Evolutionary conservation across 2,329 filamentous ascomycete genomes (phyloP), one percentile per base, ranked within the genome.

Genomic region (Ophiostoma sp.): DNA sequence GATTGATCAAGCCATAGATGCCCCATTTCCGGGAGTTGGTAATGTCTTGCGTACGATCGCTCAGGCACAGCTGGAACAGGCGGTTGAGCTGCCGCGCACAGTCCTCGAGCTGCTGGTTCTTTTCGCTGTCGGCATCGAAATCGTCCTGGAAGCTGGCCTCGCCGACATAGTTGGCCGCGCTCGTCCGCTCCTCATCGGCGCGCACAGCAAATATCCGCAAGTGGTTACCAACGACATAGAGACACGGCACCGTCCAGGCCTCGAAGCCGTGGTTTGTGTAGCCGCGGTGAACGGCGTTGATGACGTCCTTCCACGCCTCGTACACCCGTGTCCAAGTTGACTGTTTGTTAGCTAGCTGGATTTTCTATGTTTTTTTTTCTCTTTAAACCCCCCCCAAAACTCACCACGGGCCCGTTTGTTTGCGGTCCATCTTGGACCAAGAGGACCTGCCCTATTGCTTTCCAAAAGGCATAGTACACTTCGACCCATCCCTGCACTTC

Each of bases 1-100:
- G 85, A 77, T 97, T 98, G 76, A 94, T 93, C 74, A 94, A 90
- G 79, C 93, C 94, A 82, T 99, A 99, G 67, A 97, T 91, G 7
- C 93, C 96, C 95, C 95, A 99, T 86, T 98, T 99, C 69, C 95
- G 89, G 10, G 94, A 97, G 76, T 96, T 91, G 76, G 93, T 89
- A 64, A 97, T 83, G 17, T 74, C 75, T 20, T 72, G 69, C 91
- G 89, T 72, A 92, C 93, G 90, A 78, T 99, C 95, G 76, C 89
- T 93, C 67, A 97, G 83, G 78, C 95, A 99, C 4, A 96, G 80
- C 20, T 91, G 92, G 79, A 98, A 99, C 74, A 98, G 93, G 67
- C 91, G 87, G 79, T 97, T 98, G 72, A 99, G 88, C 64, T 94
- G 88, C 73, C 94, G 88, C 20, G 95, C 94, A 48, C 93, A 93